Evolutionary conservation across 208 protist species (phyloP), one percentile per base, ranked within the genome.

Genomic region (Trypanosoma scelopori): DNA sequence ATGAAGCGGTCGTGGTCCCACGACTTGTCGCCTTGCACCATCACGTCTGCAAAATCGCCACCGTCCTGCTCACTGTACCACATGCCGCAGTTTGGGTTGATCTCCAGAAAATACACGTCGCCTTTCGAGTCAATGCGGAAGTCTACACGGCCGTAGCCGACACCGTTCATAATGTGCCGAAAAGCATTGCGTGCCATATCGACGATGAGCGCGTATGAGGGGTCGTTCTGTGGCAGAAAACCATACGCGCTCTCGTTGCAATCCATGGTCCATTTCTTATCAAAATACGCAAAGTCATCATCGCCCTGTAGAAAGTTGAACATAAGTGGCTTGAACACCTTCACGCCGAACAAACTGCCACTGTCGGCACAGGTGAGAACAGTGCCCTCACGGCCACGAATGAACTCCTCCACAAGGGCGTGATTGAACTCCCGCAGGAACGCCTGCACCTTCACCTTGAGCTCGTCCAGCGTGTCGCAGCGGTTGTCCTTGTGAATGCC

Each of bases 51-150:
- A 62, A 91, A 94, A 76, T 94, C 88, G 18, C 88, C 88, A 53
- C 84, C 85, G 50, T 91, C 88, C 55, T 88, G 86, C 27, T 81
- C 71, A 53, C 71, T 59, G 68, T 95, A 95, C 85, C 86, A 93
- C 87, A 95, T 93, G 3, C 90, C 90, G 67, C 87, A 93, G 76
- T 95, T 95, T 28, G 87, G 87, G 64, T 95, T 95, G 71, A 95
- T 95, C 69, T 95, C 90, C 16, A 95, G 71, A 59, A 95, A 95
- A 72, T 88, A 88, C 11, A 84, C 81, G 46, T 83, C 81, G 13
- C 76, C 78, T 30, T 72, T 69, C 20, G 82, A 72, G 60, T 92
- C 85, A 49, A 95, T 93, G 67, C 90, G 90, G 63, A 95, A 93
- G 81, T 95, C 90, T 0, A 85, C 77, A 22, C 90, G 84, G 53